These are phyloP conservation scores for Trametes versicolor DNA, from an alignment of 1,284 basidiomycete genomes.

Conservation along the genomic window DNA sequence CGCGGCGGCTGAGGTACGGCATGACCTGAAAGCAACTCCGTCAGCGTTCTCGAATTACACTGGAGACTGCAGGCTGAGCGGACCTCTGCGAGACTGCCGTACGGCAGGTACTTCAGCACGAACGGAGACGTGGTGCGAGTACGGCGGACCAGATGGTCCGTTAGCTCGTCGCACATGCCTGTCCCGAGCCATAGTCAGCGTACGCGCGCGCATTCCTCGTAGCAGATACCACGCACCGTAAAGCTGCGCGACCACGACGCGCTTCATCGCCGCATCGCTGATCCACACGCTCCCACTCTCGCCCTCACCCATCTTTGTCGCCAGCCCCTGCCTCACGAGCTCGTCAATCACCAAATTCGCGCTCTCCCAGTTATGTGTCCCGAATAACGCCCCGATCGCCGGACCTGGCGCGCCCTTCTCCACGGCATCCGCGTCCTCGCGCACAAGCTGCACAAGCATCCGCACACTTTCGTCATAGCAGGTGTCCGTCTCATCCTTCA, in stretches of 20 bases:
- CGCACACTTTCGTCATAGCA: conserved; percentile 80
- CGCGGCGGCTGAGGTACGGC: conserved; percentile 73
- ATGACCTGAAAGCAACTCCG: conserved; percentile 55
- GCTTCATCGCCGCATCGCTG: conserved; percentile 64
- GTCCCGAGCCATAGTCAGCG: background rate
- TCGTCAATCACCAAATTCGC: conserved; percentile 71
- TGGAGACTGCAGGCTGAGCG: background rate
- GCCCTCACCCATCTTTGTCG: conserved; percentile 42
- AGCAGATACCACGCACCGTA: conserved; percentile 65
- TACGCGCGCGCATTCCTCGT: too few species aligned
- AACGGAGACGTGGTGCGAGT: conserved; percentile 71
- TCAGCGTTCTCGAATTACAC: background rate
- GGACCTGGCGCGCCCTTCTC: conserved; percentile 43
- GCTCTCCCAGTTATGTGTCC: conserved; percentile 86
- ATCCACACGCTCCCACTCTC: conserved; percentile 49
- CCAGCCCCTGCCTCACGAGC: conserved; percentile 69
- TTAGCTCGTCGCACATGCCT: conserved; percentile 90
- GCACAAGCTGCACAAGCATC: conserved; percentile 68
- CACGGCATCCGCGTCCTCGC: conserved; percentile 49
- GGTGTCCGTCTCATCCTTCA: conserved; percentile 81
- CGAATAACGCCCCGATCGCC: conserved; percentile 80
- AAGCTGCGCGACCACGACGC: conserved; percentile 84
- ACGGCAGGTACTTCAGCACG: conserved; percentile 87
- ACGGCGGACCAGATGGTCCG: conserved; percentile 70
- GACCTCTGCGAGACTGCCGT: conserved; percentile 78